Base-by-base conservation (phyloP, 352 stramenopile genomes). In the Phytopythium sindhum region DNA sequence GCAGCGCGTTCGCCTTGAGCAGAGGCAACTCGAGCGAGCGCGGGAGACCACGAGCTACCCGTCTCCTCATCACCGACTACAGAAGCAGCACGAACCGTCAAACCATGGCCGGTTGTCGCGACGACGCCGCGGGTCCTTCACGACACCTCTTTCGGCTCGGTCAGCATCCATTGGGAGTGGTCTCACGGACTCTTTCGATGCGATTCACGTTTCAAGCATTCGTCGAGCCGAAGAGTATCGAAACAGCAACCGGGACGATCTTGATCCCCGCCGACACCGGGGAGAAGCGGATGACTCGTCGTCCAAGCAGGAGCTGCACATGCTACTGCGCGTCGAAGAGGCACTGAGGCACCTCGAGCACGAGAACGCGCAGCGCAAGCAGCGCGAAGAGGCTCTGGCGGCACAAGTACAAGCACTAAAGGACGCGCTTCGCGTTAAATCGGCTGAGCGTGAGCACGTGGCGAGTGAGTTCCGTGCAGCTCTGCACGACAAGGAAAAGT, bases 261-360 rank as follows among this genome's bases (percentile, higher is more conserved):
- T 28, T 0, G 51, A 57, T 19, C 4, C 28, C 64, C 53, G 24
- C 75, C 67, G 31, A 19, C 47, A 53, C 47, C 70, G 63, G 70
- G 63, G 37, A 37, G 74, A 75, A 33, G 17, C 60, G 56, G 47
- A 53, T n/a, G 47, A 53, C 23, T 31, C 47, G 23, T 48, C 41
- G 2, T 53, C 47, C 24, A 53, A 12, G 11, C 47, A 53, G 6
- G 76, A 84, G 60, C 69, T 92, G 14, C 73, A 80, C 61, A 92
- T 94, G 57, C 69, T 94, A 28, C 67, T 82, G 58, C 83, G 85
- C 54, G 83, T 92, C 10, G 85, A 93, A 57, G 58, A 69, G 17
- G 81, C 83, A 24, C 66, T 93, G n/a, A 83, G 84, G 21, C 76
- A 88, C 21, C 71, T 93, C 33, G 85, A 93, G 44, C 66, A 76